Conservation (phyloP, 192 early-diverging fungal species). For the Backusella macrospora region DNA sequence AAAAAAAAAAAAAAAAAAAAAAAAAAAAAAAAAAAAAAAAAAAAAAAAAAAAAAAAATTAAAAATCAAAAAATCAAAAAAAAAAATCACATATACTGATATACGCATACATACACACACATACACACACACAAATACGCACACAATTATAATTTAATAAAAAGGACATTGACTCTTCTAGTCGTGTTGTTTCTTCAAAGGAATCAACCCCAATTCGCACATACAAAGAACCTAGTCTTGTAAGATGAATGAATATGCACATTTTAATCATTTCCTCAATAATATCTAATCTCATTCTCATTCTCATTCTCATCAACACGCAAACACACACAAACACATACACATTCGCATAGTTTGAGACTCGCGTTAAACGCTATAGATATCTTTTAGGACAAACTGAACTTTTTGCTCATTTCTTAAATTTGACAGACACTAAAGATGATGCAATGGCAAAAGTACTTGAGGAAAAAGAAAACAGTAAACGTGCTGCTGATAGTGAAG, state of each 20-base stretch:
- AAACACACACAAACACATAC: neutral
- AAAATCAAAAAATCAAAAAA: too few relatives aligned
- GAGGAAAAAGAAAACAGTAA: conserved; percentile 47
- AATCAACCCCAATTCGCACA: conserved; percentile 14
- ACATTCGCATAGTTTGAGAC: conserved; percentile 49
- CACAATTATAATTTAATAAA: neutral
- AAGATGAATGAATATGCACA: neutral
- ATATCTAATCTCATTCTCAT: neutral
- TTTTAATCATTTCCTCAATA: neutral
- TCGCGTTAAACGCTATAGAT: conserved; percentile 66
- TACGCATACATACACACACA: neutral
- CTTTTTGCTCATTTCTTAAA: conserved; percentile 69
- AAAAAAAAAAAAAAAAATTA: too few relatives aligned
- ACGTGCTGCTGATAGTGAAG: conserved; percentile 40
- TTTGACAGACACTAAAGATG: conserved; percentile 57
- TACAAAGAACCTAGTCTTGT: conserved; percentile 14
- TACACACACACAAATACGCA: too few relatives aligned
- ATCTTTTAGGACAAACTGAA: conserved; percentile 65
- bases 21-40: conserved; percentile 1
- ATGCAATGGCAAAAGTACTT: conserved; percentile 52
- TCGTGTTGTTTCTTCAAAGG: conserved; percentile 15
- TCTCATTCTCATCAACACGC: neutral
- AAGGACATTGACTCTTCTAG: conserved; percentile 14
- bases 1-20: conserved; percentile 3
- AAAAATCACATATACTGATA: too few relatives aligned